phyloP scores from a whole-genome alignment of 140 eudicot species.

The Erigeron philadelphicus region DNA sequence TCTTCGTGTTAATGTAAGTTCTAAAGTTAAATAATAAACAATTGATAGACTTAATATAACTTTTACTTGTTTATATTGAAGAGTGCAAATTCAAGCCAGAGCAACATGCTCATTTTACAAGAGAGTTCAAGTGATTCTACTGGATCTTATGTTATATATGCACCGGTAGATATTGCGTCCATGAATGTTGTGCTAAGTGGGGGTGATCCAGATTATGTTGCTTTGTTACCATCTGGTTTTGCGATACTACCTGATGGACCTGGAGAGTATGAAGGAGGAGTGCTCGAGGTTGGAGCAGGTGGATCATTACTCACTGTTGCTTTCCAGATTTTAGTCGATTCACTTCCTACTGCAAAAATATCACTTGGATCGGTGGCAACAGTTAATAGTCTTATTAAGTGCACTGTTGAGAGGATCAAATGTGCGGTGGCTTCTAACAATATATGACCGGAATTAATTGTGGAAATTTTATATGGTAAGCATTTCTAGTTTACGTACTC shows the following conservation, averaged over 20 bases:
- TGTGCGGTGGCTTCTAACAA: slow-evolving; percentile 49
- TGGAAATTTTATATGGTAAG: slow-evolving; percentile 31
- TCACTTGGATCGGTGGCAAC: slow-evolving; percentile 90
- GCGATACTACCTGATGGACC: slow-evolving; percentile 94
- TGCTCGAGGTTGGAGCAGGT: slow-evolving; percentile 46
- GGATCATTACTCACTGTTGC: slow-evolving; percentile 84
- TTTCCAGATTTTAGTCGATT: slow-evolving; percentile 77
- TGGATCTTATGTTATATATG: slow-evolving; percentile 82
- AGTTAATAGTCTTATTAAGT: slow-evolving; percentile 70
- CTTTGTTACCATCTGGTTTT: slow-evolving; percentile 88
- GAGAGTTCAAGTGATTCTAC: slow-evolving; percentile 82
- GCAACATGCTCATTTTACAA: slow-evolving; percentile 92
- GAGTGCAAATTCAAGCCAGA: slow-evolving; percentile 82
- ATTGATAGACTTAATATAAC: not conserved
- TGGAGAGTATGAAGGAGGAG: slow-evolving; percentile 27
- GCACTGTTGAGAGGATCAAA: slow-evolving; percentile 86
- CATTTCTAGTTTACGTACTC: not conserved
- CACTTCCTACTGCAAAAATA: slow-evolving; percentile 76
- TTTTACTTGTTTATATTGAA: slow-evolving; percentile 25
- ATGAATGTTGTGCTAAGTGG: slow-evolving; percentile 79
- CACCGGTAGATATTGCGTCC: slow-evolving; percentile 77
- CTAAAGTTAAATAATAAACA: not conserved
- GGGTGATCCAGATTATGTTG: slow-evolving; percentile 85
- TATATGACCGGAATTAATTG: slow-evolving; percentile 31
- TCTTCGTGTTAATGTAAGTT: slow-evolving; percentile 81